Conservation (phyloP, 208 protist species). For the Angomonas ambiguus region DNA sequence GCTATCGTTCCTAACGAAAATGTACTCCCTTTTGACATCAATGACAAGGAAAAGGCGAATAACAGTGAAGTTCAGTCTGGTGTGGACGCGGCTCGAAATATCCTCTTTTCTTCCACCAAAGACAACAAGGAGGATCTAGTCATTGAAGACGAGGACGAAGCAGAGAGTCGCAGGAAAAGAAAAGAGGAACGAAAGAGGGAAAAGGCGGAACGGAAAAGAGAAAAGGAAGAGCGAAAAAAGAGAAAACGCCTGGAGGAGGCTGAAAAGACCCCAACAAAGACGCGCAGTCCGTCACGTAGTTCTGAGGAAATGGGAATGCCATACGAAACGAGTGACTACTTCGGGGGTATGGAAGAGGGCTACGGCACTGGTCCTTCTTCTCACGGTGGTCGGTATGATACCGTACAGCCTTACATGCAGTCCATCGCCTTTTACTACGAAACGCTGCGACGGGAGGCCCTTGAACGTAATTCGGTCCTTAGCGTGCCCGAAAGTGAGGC, state of each 20-base stretch:
- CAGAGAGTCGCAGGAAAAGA: constrained; percentile 18
- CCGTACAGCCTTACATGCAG: constrained; percentile 18
- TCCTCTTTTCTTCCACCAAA: constrained; percentile 28
- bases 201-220: background rate
- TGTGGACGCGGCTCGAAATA: constrained; percentile 45
- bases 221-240: background rate
- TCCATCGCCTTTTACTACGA: constrained; percentile 34
- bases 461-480: constrained; percentile 20
- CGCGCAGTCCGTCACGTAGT: background rate
- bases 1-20: constrained; percentile 41
- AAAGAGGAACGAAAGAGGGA: constrained; percentile 13
- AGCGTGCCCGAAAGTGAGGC: constrained; percentile 30
- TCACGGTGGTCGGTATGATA: background rate
- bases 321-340: background rate
- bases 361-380: background rate
- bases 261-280: background rate
- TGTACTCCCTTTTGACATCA: constrained; percentile 53
- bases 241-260: background rate
- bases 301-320: background rate
- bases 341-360: background rate
- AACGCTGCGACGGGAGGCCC: constrained; percentile 19
- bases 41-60: constrained; percentile 28
- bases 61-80: constrained; percentile 49
- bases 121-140: background rate
- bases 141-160: constrained; percentile 11